Evolutionary conservation across 2,329 filamentous ascomycete genomes (phyloP).

Genomic region (Colletotrichum sidae): DNA sequence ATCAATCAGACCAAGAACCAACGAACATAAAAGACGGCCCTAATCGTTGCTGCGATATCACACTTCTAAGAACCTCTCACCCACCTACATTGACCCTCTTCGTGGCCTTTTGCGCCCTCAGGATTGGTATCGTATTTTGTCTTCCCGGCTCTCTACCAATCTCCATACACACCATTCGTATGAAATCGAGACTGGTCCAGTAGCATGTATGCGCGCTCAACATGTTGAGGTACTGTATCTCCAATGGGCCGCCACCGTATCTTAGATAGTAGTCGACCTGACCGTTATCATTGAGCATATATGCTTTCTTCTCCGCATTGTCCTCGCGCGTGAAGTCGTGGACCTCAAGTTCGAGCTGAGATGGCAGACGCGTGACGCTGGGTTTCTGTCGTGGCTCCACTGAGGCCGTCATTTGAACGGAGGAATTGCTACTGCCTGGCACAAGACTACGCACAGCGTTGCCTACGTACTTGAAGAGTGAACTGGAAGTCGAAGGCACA

Average conservation of each 20-base stretch:
- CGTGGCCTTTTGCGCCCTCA: constrained; percentile 68
- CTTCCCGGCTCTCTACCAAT: constrained; percentile 81
- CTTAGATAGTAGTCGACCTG: constrained; percentile 93
- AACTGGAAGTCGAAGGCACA: constrained; percentile 78
- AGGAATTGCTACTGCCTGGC: constrained; percentile 52
- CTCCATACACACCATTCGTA: constrained; percentile 90
- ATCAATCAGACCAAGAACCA: too few relatives aligned
- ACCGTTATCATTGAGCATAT: constrained; percentile 92
- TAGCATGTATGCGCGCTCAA: constrained; percentile 94
- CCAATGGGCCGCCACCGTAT: constrained; percentile 86
- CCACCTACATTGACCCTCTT: constrained; percentile 44
- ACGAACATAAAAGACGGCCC: too few relatives aligned
- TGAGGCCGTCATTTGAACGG: not conserved
- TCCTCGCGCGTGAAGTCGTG: constrained; percentile 96
- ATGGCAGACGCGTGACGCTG: constrained; percentile 62
- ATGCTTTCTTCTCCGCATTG: constrained; percentile 88
- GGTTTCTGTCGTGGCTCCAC: constrained; percentile 45
- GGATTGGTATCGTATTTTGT: constrained; percentile 65
- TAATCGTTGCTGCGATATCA: too few relatives aligned
- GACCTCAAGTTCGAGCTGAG: constrained; percentile 89
- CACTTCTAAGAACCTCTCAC: too few relatives aligned
- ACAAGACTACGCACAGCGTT: constrained; percentile 72
- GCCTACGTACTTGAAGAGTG: constrained; percentile 73
- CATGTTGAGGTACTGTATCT: constrained; percentile 98
- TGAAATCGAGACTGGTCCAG: constrained; percentile 88